Conservation (phyloP, 2,329 filamentous ascomycete species). For the Dothideomycetidae sp. region DNA sequence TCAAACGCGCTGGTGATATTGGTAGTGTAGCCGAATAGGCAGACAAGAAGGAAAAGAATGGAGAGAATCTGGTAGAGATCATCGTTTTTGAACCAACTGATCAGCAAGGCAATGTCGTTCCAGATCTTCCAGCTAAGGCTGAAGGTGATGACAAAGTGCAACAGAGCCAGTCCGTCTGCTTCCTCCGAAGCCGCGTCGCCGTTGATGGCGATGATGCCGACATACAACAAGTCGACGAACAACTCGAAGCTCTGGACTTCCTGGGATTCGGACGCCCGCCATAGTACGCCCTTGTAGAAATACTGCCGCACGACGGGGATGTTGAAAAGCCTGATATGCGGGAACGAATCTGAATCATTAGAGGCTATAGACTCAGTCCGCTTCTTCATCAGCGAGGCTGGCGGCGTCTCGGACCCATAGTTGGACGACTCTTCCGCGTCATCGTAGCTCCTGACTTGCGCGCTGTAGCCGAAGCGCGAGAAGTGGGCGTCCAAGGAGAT, state of each 20-base stretch:
- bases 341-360: slow-evolving; percentile 14
- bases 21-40: slow-evolving; percentile 47
- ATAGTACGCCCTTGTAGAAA: slow-evolving; percentile 50
- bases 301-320: slow-evolving; percentile 49
- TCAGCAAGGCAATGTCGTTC: slow-evolving; percentile 42
- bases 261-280: slow-evolving; percentile 44
- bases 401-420: not conserved
- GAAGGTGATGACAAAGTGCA: slow-evolving; percentile 47
- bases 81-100: slow-evolving; percentile 49
- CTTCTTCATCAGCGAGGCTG: slow-evolving; percentile 10
- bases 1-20: slow-evolving; percentile 46
- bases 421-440: slow-evolving; percentile 11
- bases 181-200: slow-evolving; percentile 46
- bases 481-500: slow-evolving; percentile 47
- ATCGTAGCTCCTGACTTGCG: slow-evolving; percentile 33
- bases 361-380: slow-evolving; percentile 14
- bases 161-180: slow-evolving; percentile 40
- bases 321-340: slow-evolving; percentile 42
- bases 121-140: slow-evolving; percentile 51
- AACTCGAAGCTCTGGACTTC: slow-evolving; percentile 51
- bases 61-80: slow-evolving; percentile 45
- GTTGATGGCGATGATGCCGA: slow-evolving; percentile 50
- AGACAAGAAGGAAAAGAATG: slow-evolving; percentile 48
- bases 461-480: slow-evolving; percentile 47
- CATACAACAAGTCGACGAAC: slow-evolving; percentile 50